A percentile compares a stretch with the other conserved stretches of the same genome.
phyloP scores from a whole-genome alignment of 805 yeast species.

The Teunomyces tritomae region DNA sequence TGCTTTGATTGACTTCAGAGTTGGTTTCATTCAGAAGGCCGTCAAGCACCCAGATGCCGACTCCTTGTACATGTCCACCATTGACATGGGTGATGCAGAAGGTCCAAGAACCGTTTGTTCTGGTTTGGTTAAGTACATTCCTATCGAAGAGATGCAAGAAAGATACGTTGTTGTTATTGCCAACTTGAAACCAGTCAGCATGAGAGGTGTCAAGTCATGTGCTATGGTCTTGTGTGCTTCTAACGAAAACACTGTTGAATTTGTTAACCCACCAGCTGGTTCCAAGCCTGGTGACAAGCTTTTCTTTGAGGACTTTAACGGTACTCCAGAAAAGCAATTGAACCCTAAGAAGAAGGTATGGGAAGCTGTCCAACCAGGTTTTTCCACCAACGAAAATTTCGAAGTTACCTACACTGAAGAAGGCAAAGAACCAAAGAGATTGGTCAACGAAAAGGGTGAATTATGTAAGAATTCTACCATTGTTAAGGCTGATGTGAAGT shows the following conservation, averaged over 20 bases:
- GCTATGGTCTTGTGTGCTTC: slow-evolving; percentile 98
- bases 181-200: slow-evolving; percentile 93
- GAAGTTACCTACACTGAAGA: slow-evolving; percentile 81
- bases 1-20: slow-evolving; percentile 85
- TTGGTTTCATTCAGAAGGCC: slow-evolving; percentile 96
- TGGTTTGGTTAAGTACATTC: slow-evolving; percentile 86
- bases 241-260: slow-evolving; percentile 71
- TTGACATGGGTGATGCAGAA: slow-evolving; percentile 92
- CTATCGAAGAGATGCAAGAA: slow-evolving; percentile 93
- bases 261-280: slow-evolving; percentile 91
- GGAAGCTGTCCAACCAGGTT: slow-evolving; percentile 92
- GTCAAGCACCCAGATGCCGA: slow-evolving; percentile 98
- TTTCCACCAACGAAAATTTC: slow-evolving; percentile 72
- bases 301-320: slow-evolving; percentile 88
- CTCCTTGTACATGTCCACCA: slow-evolving; percentile 91
- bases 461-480: slow-evolving; percentile 70
- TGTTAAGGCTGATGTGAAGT: slow-evolving; percentile 78
- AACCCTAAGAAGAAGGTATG: slow-evolving; percentile 98
- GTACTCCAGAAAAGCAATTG: slow-evolving; percentile 84
- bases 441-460: slow-evolving; percentile 80
- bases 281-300: slow-evolving; percentile 95
- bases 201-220: slow-evolving; percentile 94
- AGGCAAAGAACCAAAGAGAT: slow-evolving; percentile 68
- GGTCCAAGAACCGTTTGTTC: slow-evolving; percentile 99
- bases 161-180: slow-evolving; percentile 89